Conservation (phyloP, 2,329 filamentous ascomycete genomes). For the Cladophialophora bantiana region DNA sequence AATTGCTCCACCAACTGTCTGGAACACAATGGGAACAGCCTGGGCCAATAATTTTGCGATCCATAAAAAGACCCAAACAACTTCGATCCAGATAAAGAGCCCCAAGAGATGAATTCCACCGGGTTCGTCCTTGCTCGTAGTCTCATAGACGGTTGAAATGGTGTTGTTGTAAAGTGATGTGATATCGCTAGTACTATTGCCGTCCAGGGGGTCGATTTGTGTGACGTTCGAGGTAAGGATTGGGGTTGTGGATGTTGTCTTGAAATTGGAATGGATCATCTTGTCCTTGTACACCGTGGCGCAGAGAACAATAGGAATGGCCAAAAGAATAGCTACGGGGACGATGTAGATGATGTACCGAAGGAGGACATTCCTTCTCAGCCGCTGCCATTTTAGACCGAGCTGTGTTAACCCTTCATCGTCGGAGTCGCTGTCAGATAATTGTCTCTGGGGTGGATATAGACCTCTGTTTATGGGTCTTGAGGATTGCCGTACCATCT, state of each 20-base stretch:
- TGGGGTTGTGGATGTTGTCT: slow-evolving; percentile 8
- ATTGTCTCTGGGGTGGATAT: neutral
- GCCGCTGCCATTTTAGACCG: slow-evolving; percentile 25
- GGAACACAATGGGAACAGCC: slow-evolving; percentile 28
- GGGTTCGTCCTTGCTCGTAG: neutral
- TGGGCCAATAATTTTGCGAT: slow-evolving; percentile 32
- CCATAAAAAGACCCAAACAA: slow-evolving; percentile 33
- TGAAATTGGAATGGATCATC: slow-evolving; percentile 25
- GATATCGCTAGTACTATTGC: slow-evolving; percentile 16
- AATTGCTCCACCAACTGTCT: slow-evolving; percentile 27
- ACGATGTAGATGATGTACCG: slow-evolving; percentile 35
- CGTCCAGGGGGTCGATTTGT: neutral
- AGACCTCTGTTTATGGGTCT: neutral
- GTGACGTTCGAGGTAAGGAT: slow-evolving; percentile 29
- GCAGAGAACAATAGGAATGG: slow-evolving; percentile 33
- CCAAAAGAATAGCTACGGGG: slow-evolving; percentile 30
- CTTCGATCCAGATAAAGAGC: slow-evolving; percentile 36
- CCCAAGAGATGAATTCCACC: slow-evolving; percentile 30
- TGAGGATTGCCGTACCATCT: slow-evolving; percentile 9
- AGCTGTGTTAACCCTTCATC: slow-evolving; percentile 22
- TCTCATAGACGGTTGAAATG: slow-evolving; percentile 13
- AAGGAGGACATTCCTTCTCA: slow-evolving; percentile 29
- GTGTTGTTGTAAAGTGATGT: slow-evolving; percentile 24
- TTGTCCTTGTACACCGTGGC: slow-evolving; percentile 40
- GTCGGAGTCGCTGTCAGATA: slow-evolving; percentile 14